Evolutionary conservation across 139 green algal genomes (phyloP), one percentile per base, ranked within the genome.

Genomic region (Micractinium sp.): DNA sequence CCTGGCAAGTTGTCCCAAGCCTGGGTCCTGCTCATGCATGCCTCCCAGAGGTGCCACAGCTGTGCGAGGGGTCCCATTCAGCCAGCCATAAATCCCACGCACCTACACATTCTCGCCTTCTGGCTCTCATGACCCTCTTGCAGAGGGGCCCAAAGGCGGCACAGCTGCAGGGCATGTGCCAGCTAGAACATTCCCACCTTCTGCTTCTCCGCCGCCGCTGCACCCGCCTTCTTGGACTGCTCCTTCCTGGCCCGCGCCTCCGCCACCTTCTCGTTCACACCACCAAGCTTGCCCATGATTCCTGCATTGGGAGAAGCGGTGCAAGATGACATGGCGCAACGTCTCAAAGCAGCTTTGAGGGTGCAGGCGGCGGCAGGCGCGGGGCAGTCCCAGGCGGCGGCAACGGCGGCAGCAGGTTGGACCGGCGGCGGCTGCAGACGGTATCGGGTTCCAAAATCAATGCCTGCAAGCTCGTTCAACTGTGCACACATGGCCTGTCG

Each of bases 201-300:
- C 15, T 27, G 87, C 81, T 92, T 91, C 14, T 86, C 90, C 16
- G 82, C 87, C 35, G 90, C 86, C 18, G 82, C 76, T 13, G 69
- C 29, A 22, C 47, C 74, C 0, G 66, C 71, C 87, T 94, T 93
- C 25, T 90, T 87, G 27, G 85, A 85, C 22, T 93, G 88, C 22
- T 82, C 89, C 88, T 95, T 94, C 20, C 89, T 81, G 25, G 90
- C 85, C 23, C 88, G 79, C 19, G 92, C 92, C 33, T 93, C 91
- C 47, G 87, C 83, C 25, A 88, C 93, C 81, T 95, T 91, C 16
- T 88, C 85, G 38, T 92, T 94, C 82, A 41, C 83, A 9, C 85
- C 66, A 12, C 85, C 66, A 67, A 36, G 36, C 78, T 84, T 84
- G 9, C 23, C 9, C 77, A 82, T 66, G 25, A 25, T 38, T 23